Evolutionary conservation across 768 basidiomycete species (phyloP), one percentile per base, ranked within the genome.

Genomic region (Pisolithus orientalis): DNA sequence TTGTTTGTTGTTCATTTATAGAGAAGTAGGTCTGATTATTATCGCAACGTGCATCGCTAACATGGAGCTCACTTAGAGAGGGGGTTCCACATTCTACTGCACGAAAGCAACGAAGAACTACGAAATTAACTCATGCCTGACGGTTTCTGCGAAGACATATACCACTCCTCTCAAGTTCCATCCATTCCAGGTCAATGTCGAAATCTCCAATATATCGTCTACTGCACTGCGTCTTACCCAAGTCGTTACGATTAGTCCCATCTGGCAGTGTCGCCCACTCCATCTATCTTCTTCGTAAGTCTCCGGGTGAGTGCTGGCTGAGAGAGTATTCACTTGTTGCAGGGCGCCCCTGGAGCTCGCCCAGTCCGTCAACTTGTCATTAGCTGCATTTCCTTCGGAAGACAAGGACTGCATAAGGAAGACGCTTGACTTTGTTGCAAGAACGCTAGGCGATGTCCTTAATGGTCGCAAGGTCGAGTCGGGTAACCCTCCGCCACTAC

Each of bases 171-270:
- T 76, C 8, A 56, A 58, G 24, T 79, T 81, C 11, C 59, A 76
- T 52, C 59, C 73, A n/a, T 87, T 80, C 62, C 62, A 74, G 6
- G 49, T 88, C 27, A 72, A 77, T 49, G 56, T 87, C 9, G 79
- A 83, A 55, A 58, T 89, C 6, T 75, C 75, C 47, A 88, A 87
- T 61, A 51, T 74, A 0, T 62, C 69, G 17, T 70, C 70, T 4
- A 63, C 63, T 24, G 60, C 72, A 14, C 60, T 88, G 31, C 59
- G 65, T 14, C 56, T 94, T 16, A 73, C 72, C 4, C 83, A 88
- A 57, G 59, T 93, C 6, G 78, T 76, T 4, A 75, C 80, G 27
- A 56, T 90, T 47, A 91, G 90, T 58, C 80, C 88, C 1, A 70
- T 72, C 5, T 94, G 92, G 92, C 65, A 66, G 39, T 83, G 80